These are phyloP conservation scores for Pseudogymnoascus sp. DNA, from an alignment of 2,329 filamentous ascomycete genomes.

Conservation along the genomic window DNA sequence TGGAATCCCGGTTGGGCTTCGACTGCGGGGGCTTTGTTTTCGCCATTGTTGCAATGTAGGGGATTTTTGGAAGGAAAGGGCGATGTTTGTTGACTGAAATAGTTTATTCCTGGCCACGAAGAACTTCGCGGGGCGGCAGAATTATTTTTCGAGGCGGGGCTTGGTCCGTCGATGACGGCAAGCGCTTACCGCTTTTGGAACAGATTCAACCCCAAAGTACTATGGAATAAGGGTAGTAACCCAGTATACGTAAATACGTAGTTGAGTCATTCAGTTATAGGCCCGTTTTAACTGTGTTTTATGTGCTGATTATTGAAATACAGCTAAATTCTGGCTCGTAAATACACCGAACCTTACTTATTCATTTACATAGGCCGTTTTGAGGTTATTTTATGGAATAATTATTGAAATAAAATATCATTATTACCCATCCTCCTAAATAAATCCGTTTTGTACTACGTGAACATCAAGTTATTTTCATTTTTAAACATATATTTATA, in stretches of 20 bases:
- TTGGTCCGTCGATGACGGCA: slow-evolving; percentile 1
- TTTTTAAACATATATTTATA: background rate
- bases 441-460: background rate
- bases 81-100: background rate
- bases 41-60: slow-evolving; percentile 23
- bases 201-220: background rate
- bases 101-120: background rate
- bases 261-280: background rate
- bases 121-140: slow-evolving; percentile 10
- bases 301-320: background rate
- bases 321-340: background rate
- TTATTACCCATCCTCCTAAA: background rate
- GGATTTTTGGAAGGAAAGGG: background rate
- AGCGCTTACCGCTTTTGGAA: slow-evolving; percentile 8
- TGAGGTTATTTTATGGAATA: background rate
- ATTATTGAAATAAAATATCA: background rate
- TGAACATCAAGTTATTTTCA: background rate
- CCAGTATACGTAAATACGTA: background rate
- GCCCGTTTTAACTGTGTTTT: background rate
- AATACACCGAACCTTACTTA: background rate
- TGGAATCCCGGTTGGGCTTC: slow-evolving; percentile 25
- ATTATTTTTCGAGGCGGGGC: slow-evolving; percentile 10
- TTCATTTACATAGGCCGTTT: background rate
- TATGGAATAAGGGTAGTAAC: background rate
- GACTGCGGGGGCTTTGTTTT: slow-evolving; percentile 29